These are phyloP conservation scores for Aegilops speltoides DNA, from an alignment of 176 grass and related monocot genomes.

Conservation along the genomic window DNA sequence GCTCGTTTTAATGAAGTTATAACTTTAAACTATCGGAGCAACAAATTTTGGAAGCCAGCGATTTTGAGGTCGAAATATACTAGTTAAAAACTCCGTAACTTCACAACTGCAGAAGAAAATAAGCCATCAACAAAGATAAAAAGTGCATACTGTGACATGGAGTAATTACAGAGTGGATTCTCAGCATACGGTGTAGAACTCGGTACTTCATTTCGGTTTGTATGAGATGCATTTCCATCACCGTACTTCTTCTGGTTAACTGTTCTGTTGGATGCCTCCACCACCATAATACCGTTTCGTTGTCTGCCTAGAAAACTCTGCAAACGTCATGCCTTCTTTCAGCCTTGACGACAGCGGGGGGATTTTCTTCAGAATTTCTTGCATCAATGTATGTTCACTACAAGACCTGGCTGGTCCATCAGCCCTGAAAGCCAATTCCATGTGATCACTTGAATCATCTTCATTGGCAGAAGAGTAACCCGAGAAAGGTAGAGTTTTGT, in stretches of 20 bases:
- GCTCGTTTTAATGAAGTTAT: not conserved
- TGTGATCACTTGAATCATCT: slow-evolving; percentile 43
- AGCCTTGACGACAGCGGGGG: slow-evolving; percentile 63
- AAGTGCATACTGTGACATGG: not conserved
- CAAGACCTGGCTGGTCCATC: not conserved
- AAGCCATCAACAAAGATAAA: not conserved
- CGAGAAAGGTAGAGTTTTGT: slow-evolving; percentile 52
- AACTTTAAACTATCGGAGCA: not conserved
- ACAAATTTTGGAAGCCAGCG: not conserved
- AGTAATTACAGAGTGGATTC: not conserved
- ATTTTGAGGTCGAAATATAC: not conserved
- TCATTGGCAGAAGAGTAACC: slow-evolving; percentile 29
- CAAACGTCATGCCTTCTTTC: slow-evolving; percentile 91
- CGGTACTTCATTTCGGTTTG: not conserved
- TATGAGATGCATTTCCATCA: not conserved
- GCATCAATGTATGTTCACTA: slow-evolving; percentile 26
- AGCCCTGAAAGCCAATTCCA: not conserved
- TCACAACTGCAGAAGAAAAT: not conserved
- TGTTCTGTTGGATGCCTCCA: slow-evolving; percentile 63
- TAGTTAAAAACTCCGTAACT: not conserved
- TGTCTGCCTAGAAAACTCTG: slow-evolving; percentile 84
- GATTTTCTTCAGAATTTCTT: slow-evolving; percentile 59
- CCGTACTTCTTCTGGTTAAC: not conserved
- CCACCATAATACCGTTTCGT: slow-evolving; percentile 87
- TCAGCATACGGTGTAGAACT: not conserved